These are phyloP conservation scores for Neoarthrinium moseri DNA, from an alignment of 2,329 filamentous ascomycete genomes.

Conservation along the genomic window DNA sequence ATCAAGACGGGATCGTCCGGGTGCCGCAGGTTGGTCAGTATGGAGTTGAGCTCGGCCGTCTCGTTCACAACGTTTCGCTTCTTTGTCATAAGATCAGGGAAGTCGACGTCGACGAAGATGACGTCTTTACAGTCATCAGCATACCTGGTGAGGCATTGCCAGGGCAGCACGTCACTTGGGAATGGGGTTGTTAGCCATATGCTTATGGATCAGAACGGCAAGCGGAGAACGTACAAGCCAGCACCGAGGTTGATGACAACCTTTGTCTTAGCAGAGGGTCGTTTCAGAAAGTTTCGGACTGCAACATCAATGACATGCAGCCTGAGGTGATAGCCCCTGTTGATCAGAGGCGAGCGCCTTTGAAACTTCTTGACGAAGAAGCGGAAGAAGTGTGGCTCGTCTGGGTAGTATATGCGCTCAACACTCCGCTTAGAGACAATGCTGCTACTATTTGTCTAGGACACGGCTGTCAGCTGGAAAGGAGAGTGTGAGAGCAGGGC, in stretches of 20 bases:
- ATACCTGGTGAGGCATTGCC: conserved; percentile 74
- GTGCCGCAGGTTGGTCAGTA: conserved; percentile 44
- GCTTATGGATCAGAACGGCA: neutral
- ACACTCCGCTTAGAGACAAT: conserved; percentile 92
- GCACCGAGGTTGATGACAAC: conserved; percentile 83
- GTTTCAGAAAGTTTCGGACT: conserved; percentile 70
- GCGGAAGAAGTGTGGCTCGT: conserved; percentile 80
- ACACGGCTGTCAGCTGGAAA: conserved; percentile 7
- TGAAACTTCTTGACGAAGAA: conserved; percentile 85
- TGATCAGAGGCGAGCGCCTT: conserved; percentile 82
- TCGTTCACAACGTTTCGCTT: conserved; percentile 68
- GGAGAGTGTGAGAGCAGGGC: neutral
- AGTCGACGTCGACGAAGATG: conserved; percentile 83
- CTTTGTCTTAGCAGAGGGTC: conserved; percentile 55
- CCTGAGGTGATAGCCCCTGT: conserved; percentile 83
- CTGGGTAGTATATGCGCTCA: conserved; percentile 78
- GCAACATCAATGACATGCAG: conserved; percentile 78
- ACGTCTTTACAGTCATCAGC: conserved; percentile 54
- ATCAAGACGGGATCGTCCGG: conserved; percentile 47
- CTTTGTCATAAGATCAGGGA: conserved; percentile 72
- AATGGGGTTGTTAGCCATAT: too few species aligned
- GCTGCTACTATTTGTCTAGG: conserved; percentile 82
- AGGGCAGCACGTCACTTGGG: conserved; percentile 88
- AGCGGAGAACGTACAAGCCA: conserved; percentile 68
- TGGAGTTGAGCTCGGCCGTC: conserved; percentile 57